phyloP scores from a whole-genome alignment of 106 monocot species.

The Dendrobium huoshanense region DNA sequence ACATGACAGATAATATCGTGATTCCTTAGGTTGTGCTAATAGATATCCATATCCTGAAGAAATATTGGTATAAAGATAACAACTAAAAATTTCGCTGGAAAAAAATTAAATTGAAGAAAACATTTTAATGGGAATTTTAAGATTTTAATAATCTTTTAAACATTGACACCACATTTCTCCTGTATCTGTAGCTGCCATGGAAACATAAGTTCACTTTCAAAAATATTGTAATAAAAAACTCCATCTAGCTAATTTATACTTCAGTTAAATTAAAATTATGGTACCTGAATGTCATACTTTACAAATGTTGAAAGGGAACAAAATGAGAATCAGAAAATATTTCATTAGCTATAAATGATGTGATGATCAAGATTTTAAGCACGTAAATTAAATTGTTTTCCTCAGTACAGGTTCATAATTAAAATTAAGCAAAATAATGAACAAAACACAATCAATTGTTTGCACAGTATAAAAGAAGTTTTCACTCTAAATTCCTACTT shows the following conservation, averaged over 20 bases:
- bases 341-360: background rate
- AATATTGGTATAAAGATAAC: no score
- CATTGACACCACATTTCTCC: background rate
- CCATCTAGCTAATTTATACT: background rate
- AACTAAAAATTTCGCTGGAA: no score
- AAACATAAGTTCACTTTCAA: background rate
- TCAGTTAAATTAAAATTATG: background rate
- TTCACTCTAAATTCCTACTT: background rate
- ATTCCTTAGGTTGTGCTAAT: no score
- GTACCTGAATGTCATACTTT: background rate
- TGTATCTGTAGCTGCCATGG: background rate
- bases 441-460: background rate
- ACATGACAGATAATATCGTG: no score
- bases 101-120: no score
- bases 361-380: background rate
- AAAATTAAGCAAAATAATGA: background rate
- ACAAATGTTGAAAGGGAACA: background rate
- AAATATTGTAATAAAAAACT: background rate
- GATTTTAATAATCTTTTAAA: background rate
- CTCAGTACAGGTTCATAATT: background rate
- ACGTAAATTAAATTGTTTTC: background rate
- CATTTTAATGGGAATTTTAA: background rate
- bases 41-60: no score
- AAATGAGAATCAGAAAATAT: background rate
- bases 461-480: background rate